Evolutionary conservation across 148 eudicot genomes (phyloP), one percentile per base, ranked within the genome.

Genomic region (Rheum nobile): DNA sequence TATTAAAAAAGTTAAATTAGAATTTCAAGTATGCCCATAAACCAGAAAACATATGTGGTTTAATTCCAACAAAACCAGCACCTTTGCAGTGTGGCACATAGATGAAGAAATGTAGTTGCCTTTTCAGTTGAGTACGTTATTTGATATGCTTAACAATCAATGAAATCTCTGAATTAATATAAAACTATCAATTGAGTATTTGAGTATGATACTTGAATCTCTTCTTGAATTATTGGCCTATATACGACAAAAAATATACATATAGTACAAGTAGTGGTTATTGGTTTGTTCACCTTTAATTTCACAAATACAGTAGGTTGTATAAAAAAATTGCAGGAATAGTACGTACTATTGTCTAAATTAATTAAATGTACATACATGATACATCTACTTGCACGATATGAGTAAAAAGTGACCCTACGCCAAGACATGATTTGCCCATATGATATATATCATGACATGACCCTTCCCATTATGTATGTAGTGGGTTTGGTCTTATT

Each of bases 361-460:
- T 6, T 65, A 65, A 65, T 65, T 65, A 65, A 31, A 31, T 34
- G 39, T 34, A 65, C 39, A 32, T 65, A 65, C 70, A 65, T 65
- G 22, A 32, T 65, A 65, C 70, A 65, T 65, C 70, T 65, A 65
- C 70, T 65, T 65, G 39, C 70, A 65, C 70, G 22, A 65, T 65
- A 65, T 34, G 32, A 32, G 70, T 34, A 65, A 32, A 31, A 65
- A 32, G 41, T 3, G 31, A 31, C 68, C 68, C 70, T 65, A 65
- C 22, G 39, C 2, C 39, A 14, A 65, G 70, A 65, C 41, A 65
- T 65, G 70, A 65, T 65, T 65, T 65, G 41, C 39, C 70, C 70
- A 65, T 65, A 65, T 65, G 70, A 65, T 65, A 8, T 32, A 65
- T 65, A 65, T 65, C 70, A 65, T 65, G 70, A 65, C 70, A 31